Base-by-base conservation (phyloP, 1,139 yeast species). In the Debaryomyces singareniensis region DNA sequence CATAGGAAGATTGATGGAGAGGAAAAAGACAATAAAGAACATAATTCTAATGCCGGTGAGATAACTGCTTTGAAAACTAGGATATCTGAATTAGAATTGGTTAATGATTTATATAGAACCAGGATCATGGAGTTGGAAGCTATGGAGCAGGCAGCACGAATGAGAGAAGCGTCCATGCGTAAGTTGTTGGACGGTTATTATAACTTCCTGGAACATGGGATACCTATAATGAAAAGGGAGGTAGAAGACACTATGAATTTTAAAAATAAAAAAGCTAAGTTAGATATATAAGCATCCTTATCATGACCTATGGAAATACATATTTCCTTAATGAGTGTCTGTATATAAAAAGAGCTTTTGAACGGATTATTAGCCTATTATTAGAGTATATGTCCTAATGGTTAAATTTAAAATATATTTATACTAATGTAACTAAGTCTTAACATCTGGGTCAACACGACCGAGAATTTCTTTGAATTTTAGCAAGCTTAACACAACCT, bases 31-130 rank as follows among this genome's bases (percentile, higher is more conserved):
- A 32, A 26, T 20, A 30, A 29, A 11, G 36, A 37, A n/a, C 30
- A 29, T 37, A 34, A 43, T 25, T 42, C 37, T 5, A 72, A 68
- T 40, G n/a, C n/a, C n/a, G n/a, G n/a, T n/a, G 78, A 71, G 40
- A 57, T 68, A 13, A 74, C 75, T 13, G 61, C 66, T 26, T 61
- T 86, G 36, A 73, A 75, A 39, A 83, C 95, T 0, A 66, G 94
- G 35, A 84, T 87, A 14, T 75, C 85, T n/a, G 97, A 89, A 51
- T 67, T 89, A 35, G 96, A 89, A 52, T 65, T 89, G 27, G 95
- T 89, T 24, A 87, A 86, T 47, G 96, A 87, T 49, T 63, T 89
- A 38, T 83, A 84, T 60, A 71, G 85, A 42, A 75, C 91, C 4
- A 72, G 95, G 43, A 84, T 89, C 30, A 65, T 72, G 56, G 96